Evolutionary conservation across 441 rosid species (phyloP), one percentile per base, ranked within the genome.

Genomic region (Iberis amara): DNA sequence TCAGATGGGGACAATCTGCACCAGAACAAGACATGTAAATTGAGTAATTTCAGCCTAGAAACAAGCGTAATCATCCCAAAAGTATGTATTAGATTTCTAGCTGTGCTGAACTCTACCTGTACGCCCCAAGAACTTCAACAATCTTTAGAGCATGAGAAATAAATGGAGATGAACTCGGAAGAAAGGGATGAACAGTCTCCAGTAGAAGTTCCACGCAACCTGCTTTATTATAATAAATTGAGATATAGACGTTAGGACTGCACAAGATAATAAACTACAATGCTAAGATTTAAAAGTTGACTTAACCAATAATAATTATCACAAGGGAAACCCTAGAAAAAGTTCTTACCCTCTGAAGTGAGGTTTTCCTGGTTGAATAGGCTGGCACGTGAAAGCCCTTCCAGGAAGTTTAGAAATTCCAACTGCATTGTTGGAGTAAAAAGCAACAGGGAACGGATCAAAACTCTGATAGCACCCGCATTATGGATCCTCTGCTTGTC

Each of bases 51-150:
- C 21, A 18, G 21, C 21, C 21, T 18, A 18, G 21, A 1, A 18
- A 18, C 21, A 33, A 33, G 35, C 10, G 9, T 0, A 2, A 31
- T 2, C 35, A 7, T 33, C 10, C 9, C 11, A 33, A 33, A 8
- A 8, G 38, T 6, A 33, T 9, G 21, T 33, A 1, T 33, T n/a
- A 33, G 5, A 8, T 4, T 33, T 8, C 38, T 9, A 33, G 10
- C 2, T 33, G 9, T 10, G 38, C 38, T 8, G 11, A 11, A 33
- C 11, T 8, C 38, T 33, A 33, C 38, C 91, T 84, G 70, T 91
- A 85, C 36, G 96, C 84, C 39, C 98, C 98, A 65, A 91, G 95
- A 79, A 79, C 77, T 80, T 87, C 98, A 63, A 91, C 83, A 72
- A 85, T 83, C 79, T 79, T 91, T 74, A 91, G 61, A 58, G 82